A percentile compares a stretch with the other conserved stretches of the same genome.
Conservation (phyloP, 2,329 filamentous ascomycete species). For the Neopestalotiopsis sp. region DNA sequence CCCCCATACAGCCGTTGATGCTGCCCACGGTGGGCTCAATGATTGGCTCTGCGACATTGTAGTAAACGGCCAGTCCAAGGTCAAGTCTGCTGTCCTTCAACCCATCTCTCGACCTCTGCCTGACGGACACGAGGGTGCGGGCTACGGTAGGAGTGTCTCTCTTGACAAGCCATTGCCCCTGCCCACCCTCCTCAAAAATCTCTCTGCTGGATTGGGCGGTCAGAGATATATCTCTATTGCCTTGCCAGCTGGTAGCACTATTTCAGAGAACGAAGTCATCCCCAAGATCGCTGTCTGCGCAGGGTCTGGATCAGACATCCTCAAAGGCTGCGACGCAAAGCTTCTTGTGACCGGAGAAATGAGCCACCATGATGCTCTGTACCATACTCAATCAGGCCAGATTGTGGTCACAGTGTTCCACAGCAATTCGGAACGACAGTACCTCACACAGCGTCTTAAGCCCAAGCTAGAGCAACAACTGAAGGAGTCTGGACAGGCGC, state of each 20-base stretch:
- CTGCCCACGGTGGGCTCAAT: slow-evolving; percentile 81
- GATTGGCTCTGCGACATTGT: slow-evolving; percentile 94
- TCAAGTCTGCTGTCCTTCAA: slow-evolving; percentile 48
- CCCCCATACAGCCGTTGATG: slow-evolving; percentile 94
- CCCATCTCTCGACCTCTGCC: slow-evolving; percentile 48
- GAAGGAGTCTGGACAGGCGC: slow-evolving; percentile 49
- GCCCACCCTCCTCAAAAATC: slow-evolving; percentile 48
- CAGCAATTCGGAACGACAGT: slow-evolving; percentile 89
- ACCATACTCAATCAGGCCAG: slow-evolving; percentile 82
- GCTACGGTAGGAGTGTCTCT: slow-evolving; percentile 57
- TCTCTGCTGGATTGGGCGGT: slow-evolving; percentile 72
- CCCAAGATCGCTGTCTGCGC: slow-evolving; percentile 84
- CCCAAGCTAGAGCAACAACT: slow-evolving; percentile 67
- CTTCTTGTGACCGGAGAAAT: slow-evolving; percentile 91
- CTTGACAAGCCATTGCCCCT: slow-evolving; percentile 46
- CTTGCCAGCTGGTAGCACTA: slow-evolving; percentile 32
- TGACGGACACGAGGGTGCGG: slow-evolving; percentile 49
- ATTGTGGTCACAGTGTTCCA: slow-evolving; percentile 88
- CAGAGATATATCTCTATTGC: slow-evolving; percentile 60
- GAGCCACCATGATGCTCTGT: slow-evolving; percentile 88
- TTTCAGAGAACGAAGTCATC: slow-evolving; percentile 41
- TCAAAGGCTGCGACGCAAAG: slow-evolving; percentile 74
- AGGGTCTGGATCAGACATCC: slow-evolving; percentile 80
- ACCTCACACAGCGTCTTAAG: slow-evolving; percentile 74
- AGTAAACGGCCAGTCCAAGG: slow-evolving; percentile 51